Evolutionary conservation across 768 basidiomycete genomes (phyloP).

Genomic region (Suillus occidentalis): DNA sequence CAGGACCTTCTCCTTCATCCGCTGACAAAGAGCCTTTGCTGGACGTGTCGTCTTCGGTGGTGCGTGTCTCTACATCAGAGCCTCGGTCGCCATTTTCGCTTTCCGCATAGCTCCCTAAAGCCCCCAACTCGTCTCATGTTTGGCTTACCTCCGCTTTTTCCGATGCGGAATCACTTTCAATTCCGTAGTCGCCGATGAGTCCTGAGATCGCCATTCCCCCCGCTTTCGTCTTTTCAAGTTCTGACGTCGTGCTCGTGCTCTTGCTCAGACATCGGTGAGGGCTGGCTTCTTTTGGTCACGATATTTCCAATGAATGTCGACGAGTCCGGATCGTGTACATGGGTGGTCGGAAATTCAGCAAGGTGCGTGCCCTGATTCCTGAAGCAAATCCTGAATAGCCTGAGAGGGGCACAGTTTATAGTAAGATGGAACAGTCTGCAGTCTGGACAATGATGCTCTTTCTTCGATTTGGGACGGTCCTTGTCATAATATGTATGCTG

Average conservation of each 20-base stretch:
- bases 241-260: slow-evolving; percentile 24
- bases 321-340: slow-evolving; percentile 62
- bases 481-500: slow-evolving; percentile 28
- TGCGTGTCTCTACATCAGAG: slow-evolving; percentile 3
- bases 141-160: slow-evolving; percentile 13
- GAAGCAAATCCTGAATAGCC: slow-evolving; percentile 49
- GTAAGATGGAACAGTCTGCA: slow-evolving; percentile 39
- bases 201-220: slow-evolving; percentile 57
- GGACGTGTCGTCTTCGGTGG: background rate
- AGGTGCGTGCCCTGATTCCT: slow-evolving; percentile 52
- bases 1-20: slow-evolving; percentile 20
- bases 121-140: slow-evolving; percentile 16
- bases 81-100: slow-evolving; percentile 16
- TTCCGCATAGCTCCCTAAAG: slow-evolving; percentile 26
- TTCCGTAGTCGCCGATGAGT: slow-evolving; percentile 61
- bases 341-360: slow-evolving; percentile 83
- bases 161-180: slow-evolving; percentile 41
- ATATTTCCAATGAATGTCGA: slow-evolving; percentile 56
- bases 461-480: slow-evolving; percentile 38
- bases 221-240: slow-evolving; percentile 53
- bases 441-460: slow-evolving; percentile 43
- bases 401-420: slow-evolving; percentile 55
- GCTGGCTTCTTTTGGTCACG: slow-evolving; percentile 53
- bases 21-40: background rate
- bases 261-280: slow-evolving; percentile 12